Conservation (phyloP, 495 filamentous ascomycete genomes). For the Alectoria sarmentosa region DNA sequence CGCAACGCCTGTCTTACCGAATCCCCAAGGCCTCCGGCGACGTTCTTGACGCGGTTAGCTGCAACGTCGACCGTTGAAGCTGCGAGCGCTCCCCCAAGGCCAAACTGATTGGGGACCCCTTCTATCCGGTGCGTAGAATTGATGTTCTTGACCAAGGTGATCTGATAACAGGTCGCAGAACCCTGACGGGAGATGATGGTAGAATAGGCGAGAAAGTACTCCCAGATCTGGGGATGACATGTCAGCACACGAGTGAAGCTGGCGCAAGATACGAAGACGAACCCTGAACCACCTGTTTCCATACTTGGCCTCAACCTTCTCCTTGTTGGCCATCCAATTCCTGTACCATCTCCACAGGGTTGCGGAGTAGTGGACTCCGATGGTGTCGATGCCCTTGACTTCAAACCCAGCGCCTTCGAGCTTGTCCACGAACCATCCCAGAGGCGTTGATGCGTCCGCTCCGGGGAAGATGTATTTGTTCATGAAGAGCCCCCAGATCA, state of each 20-base stretch:
- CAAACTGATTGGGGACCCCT: slow-evolving; percentile 69
- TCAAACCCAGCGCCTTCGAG: slow-evolving; percentile 61
- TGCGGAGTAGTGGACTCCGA: slow-evolving; percentile 95
- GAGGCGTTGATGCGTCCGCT: slow-evolving; percentile 59
- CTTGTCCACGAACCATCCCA: slow-evolving; percentile 57
- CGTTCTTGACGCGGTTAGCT: slow-evolving; percentile 20
- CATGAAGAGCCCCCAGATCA: slow-evolving; percentile 72
- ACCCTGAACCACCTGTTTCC: slow-evolving; percentile 94
- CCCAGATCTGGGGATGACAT: slow-evolving; percentile 71
- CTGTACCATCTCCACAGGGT: slow-evolving; percentile 98
- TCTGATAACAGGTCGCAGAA: slow-evolving; percentile 90
- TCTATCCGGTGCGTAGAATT: slow-evolving; percentile 94
- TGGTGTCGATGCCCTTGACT: slow-evolving; percentile 63
- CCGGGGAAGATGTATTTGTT: slow-evolving; percentile 73
- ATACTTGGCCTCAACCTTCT: slow-evolving; percentile 94
- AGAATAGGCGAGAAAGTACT: slow-evolving; percentile 91
- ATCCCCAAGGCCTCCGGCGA: slow-evolving; percentile 23
- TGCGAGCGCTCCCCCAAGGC: slow-evolving; percentile 61
- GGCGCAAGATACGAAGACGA: slow-evolving; percentile 34
- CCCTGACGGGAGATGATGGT: slow-evolving; percentile 94
- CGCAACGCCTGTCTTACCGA: slow-evolving; percentile 25
- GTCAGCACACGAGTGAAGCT: background rate
- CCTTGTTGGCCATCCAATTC: slow-evolving; percentile 95
- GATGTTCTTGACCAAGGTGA: slow-evolving; percentile 93
- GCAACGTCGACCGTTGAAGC: slow-evolving; percentile 23